Percentiles rank a stretch among this genome's conserved stretches.
These are phyloP conservation scores for Cryptosporidium viatorum DNA, from an alignment of 169 alveolate species.

Conservation along the genomic window DNA sequence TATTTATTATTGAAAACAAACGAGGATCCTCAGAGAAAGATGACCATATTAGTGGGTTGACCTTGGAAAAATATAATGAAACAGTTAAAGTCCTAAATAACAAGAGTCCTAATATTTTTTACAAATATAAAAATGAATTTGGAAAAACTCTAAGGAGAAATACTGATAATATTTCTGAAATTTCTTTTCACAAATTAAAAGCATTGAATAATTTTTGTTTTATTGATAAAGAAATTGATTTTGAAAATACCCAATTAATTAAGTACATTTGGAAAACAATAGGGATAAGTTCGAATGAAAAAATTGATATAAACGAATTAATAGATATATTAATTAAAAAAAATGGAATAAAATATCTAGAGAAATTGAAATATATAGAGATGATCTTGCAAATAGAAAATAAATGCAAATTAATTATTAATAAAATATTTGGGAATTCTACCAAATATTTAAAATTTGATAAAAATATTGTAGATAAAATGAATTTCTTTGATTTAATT, in stretches of 20 bases:
- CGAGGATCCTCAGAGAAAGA: neutral
- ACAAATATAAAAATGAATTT: neutral
- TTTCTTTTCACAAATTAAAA: neutral
- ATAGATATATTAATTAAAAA: neutral
- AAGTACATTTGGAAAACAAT: neutral
- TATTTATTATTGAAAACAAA: neutral
- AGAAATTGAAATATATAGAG: neutral
- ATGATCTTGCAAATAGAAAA: neutral
- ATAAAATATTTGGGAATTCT: neutral
- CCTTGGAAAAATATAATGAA: neutral
- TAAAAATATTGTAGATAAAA: neutral
- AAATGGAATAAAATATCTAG: neutral
- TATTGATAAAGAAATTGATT: neutral
- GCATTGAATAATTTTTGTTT: neutral
- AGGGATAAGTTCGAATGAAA: neutral
- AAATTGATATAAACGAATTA: neutral
- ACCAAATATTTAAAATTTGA: neutral
- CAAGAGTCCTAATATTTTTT: neutral
- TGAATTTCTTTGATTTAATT: neutral
- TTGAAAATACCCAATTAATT: neutral
- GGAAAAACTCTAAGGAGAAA: neutral
- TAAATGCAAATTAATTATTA: neutral
- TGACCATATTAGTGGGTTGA: neutral
- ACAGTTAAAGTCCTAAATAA: neutral
- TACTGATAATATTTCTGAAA: neutral